phyloP scores from a whole-genome alignment of 768 basidiomycete genomes.

The Trametes elegans region DNA sequence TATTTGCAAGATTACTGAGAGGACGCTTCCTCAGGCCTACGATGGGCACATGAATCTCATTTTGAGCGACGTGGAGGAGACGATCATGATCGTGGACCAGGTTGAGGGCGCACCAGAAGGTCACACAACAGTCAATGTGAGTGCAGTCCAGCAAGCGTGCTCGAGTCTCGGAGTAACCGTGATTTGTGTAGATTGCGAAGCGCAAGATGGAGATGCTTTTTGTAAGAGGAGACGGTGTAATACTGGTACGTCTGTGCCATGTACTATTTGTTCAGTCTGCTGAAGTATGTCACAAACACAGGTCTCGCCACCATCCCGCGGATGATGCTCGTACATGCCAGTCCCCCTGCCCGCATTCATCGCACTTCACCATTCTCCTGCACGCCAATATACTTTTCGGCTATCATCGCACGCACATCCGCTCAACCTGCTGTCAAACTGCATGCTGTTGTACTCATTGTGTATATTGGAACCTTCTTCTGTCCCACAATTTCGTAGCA shows the following conservation, averaged over 20 bases:
- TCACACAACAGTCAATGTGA: constrained; percentile 65
- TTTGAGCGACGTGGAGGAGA: constrained; percentile 96
- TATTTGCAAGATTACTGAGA: constrained; percentile 14
- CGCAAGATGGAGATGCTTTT: constrained; percentile 98
- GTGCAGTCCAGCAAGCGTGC: constrained; percentile 16
- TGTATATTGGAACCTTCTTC: not conserved
- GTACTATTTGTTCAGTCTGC: not conserved
- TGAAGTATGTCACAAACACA: constrained; percentile 26
- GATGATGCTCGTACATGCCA: not conserved
- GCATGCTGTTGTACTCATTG: constrained; percentile 2
- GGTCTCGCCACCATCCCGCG: constrained; percentile 81
- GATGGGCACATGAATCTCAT: constrained; percentile 99
- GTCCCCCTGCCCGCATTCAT: no score
- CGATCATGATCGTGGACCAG: constrained; percentile 90
- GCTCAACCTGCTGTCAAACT: not conserved
- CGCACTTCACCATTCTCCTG: not conserved
- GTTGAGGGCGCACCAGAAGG: constrained; percentile 61
- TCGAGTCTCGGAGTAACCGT: not conserved
- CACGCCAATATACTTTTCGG: constrained; percentile 36
- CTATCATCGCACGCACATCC: constrained; percentile 2
- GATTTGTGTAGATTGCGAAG: constrained; percentile 68
- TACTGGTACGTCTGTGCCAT: constrained; percentile 59
- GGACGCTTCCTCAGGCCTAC: constrained; percentile 67
- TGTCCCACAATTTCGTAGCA: not conserved
- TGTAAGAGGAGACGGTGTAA: constrained; percentile 95